These are phyloP conservation scores for Mortierella sp. DNA, from an alignment of 371 early-diverging fungal species.

Conservation along the genomic window DNA sequence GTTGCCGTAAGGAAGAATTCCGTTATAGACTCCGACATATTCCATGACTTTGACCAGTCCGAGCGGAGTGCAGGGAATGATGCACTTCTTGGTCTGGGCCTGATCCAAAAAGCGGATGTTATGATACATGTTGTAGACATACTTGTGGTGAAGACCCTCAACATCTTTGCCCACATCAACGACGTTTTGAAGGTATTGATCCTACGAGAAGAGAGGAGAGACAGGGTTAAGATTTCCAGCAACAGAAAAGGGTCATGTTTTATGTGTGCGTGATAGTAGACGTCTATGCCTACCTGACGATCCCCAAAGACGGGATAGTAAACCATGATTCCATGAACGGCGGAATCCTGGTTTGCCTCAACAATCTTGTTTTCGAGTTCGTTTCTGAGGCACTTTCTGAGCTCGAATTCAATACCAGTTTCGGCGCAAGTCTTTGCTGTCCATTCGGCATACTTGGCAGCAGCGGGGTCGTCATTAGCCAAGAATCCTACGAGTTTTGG, in stretches of 20 bases:
- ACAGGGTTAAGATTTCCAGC: background rate
- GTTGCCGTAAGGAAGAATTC: slow-evolving; percentile 91
- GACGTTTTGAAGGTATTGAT: slow-evolving; percentile 92
- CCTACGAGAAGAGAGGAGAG: slow-evolving; percentile 61
- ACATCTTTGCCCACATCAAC: slow-evolving; percentile 94
- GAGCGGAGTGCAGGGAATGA: slow-evolving; percentile 96
- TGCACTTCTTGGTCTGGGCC: slow-evolving; percentile 87
- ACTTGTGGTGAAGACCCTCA: slow-evolving; percentile 95
- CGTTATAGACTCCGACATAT: slow-evolving; percentile 93
- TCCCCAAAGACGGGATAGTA: slow-evolving; percentile 96
- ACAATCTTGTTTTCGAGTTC: slow-evolving; percentile 88
- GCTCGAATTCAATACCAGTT: slow-evolving; percentile 91
- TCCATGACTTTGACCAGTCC: slow-evolving; percentile 96
- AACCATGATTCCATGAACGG: slow-evolving; percentile 94
- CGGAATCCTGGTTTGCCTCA: slow-evolving; percentile 88
- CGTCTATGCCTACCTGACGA: slow-evolving; percentile 72
- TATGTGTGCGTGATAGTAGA: background rate
- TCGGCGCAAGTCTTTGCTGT: slow-evolving; percentile 93
- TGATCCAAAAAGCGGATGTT: slow-evolving; percentile 93
- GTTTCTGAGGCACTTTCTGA: slow-evolving; percentile 83
- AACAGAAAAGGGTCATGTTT: background rate
- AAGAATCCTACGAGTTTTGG: slow-evolving; percentile 95
- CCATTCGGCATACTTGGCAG: slow-evolving; percentile 90
- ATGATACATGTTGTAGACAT: slow-evolving; percentile 95
- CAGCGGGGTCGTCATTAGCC: slow-evolving; percentile 95